Percentiles rank a stretch among this genome's conserved stretches.
Conservation (phyloP, 2,329 filamentous ascomycete species). For the Escovopsis sp. region DNA sequence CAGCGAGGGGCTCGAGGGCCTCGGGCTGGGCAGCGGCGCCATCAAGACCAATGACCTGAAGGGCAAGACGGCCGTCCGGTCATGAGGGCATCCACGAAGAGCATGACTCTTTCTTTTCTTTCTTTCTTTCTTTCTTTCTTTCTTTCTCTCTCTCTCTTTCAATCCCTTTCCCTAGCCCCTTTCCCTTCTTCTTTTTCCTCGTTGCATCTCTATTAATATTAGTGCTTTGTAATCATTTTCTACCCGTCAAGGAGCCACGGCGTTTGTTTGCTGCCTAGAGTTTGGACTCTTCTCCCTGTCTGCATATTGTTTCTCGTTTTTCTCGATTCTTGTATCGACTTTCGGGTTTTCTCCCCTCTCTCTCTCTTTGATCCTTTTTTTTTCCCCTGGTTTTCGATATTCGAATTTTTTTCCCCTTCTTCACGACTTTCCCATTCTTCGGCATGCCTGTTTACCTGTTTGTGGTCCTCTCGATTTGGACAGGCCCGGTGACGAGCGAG, state of each 20-base stretch:
- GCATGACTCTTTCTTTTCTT: constrained; percentile 1
- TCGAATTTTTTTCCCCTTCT: background rate
- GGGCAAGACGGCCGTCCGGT: constrained; percentile 3
- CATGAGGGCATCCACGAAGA: background rate
- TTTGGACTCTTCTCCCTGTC: background rate
- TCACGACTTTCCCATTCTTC: too few species aligned
- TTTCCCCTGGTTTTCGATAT: too few species aligned
- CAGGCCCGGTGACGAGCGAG: background rate
- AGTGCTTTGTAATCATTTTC: background rate
- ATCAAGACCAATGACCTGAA: constrained; percentile 13
- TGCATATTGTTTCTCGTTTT: too few species aligned
- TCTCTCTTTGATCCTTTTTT: background rate
- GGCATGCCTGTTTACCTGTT: background rate
- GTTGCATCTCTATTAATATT: background rate
- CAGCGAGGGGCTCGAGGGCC: constrained; percentile 18
- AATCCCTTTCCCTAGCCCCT: background rate
- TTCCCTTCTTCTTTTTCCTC: background rate
- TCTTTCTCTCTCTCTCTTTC: background rate
- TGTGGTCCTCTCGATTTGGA: background rate
- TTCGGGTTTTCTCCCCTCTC: background rate
- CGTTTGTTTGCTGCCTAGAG: background rate
- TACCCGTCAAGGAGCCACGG: too few species aligned
- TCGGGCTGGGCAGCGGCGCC: constrained; percentile 9
- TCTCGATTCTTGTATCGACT: too few species aligned
- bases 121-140: background rate